phyloP scores from a whole-genome alignment of 805 yeast species.

The Starmerella stigmatis region DNA sequence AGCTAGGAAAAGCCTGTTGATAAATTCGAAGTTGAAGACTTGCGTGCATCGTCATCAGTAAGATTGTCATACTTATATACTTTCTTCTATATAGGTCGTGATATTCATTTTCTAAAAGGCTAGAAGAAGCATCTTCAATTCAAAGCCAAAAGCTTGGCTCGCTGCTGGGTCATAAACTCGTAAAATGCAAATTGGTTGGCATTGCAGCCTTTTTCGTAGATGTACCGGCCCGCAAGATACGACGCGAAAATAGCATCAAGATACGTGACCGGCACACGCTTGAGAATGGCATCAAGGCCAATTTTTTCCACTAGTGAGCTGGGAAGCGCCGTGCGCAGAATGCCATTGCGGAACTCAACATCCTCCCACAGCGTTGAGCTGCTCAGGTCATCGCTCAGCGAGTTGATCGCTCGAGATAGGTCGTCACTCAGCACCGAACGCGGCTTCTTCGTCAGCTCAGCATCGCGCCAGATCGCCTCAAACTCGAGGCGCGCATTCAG shows the following conservation, averaged over 20 bases:
- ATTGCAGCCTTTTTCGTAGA: conserved; percentile 68
- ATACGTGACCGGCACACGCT: conserved; percentile 78
- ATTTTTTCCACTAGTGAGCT: conserved; percentile 51
- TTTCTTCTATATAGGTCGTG: too few relatives aligned
- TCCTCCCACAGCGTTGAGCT: conserved; percentile 80
- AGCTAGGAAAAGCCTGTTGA: too few relatives aligned
- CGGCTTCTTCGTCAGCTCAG: conserved; percentile 52
- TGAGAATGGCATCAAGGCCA: conserved; percentile 52
- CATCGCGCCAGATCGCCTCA: conserved; percentile 72
- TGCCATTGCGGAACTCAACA: conserved; percentile 59
- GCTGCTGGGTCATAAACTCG: conserved; percentile 34
- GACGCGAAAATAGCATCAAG: conserved; percentile 82
- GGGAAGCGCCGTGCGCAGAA: conserved; percentile 71
- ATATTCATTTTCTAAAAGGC: too few relatives aligned
- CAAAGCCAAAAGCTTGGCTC: conserved; percentile 8
- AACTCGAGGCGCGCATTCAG: conserved; percentile 77
- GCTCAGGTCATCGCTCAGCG: conserved; percentile 75
- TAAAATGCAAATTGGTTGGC: conserved; percentile 53
- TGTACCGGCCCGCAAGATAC: conserved; percentile 71
- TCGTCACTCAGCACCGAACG: conserved; percentile 61
- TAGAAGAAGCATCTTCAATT: too few relatives aligned
- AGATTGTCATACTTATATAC: too few relatives aligned
- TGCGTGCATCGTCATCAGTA: too few relatives aligned
- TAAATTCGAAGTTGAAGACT: too few relatives aligned
- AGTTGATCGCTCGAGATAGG: conserved; percentile 71